A percentile compares a stretch with the other conserved stretches of the same genome.
Conservation (phyloP, 192 early-diverging fungal species). For the Coemansia sp. region DNA sequence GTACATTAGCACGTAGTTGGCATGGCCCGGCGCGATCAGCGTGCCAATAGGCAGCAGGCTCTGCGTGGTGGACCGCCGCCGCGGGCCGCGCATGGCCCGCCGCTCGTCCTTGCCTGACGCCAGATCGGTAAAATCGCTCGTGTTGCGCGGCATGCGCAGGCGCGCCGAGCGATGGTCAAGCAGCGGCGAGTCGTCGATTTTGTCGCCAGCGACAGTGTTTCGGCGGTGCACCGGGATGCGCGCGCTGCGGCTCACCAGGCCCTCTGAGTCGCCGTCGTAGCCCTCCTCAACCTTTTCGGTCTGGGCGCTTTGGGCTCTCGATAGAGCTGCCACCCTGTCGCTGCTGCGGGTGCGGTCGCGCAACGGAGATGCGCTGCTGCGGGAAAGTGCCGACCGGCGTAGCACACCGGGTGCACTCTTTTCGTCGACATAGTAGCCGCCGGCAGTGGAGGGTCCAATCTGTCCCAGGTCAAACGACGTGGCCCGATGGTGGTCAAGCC, state of each 20-base stretch:
- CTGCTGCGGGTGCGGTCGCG: constrained; percentile 17
- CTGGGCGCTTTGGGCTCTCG: neutral
- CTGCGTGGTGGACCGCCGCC: constrained; percentile 30
- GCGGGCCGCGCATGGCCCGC: constrained; percentile 29
- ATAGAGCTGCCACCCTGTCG: constrained; percentile 11
- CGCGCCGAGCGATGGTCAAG: constrained; percentile 8
- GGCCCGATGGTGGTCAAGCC: constrained; percentile 35
- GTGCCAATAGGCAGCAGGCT: constrained; percentile 60
- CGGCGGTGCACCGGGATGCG: constrained; percentile 37
- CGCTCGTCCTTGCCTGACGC: constrained; percentile 26
- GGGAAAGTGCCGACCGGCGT: neutral
- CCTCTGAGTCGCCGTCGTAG: constrained; percentile 50
- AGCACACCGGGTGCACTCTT: neutral
- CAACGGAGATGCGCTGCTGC: neutral
- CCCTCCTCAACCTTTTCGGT: constrained; percentile 25
- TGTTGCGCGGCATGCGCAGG: constrained; percentile 37
- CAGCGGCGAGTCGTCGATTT: constrained; percentile 11
- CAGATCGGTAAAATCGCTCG: constrained; percentile 35
- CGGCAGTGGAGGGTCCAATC: constrained; percentile 7
- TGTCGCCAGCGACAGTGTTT: constrained; percentile 51
- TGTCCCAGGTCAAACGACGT: constrained; percentile 46
- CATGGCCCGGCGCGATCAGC: constrained; percentile 88
- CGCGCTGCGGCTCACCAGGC: constrained; percentile 8
- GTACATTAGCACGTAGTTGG: constrained; percentile 96
- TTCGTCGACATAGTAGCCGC: neutral